Base-by-base conservation (phyloP, 371 early-diverging fungal genomes). In the Gilbertella persicaria region DNA sequence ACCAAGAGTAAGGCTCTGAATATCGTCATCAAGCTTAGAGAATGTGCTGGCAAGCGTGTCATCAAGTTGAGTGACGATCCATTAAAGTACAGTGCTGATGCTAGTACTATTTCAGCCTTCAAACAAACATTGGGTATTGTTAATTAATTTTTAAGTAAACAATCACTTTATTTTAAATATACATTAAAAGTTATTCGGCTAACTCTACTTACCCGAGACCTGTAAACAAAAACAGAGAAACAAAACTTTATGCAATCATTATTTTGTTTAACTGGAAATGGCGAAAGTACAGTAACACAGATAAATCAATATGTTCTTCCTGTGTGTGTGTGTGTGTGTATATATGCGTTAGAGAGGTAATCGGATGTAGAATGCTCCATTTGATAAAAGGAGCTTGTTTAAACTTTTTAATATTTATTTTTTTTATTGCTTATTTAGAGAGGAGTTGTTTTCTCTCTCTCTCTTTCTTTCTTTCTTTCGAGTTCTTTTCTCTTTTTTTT, bases 41-140 rank as follows among this genome's bases (percentile, higher is more conserved):
- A 70, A 28, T 86, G 87, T 58, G 61, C 75, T 10, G 85, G 73
- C 7, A 77, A 63, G 21, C 76, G 73, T 13, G 88, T 89, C 20
- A 79, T 89, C 58, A 91, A 91, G 59, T 70, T 91, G 28, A 87
- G 88, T 49, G 91, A 91, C 40, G 88, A 85, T 40, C 62, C 59
- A 12, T 60, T 79, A 39, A 91, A 91, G 55, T 72, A 84, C 42
- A 82, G 83, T 13, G 90, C 90, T 3, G 78, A 83, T 46, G 37
- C 51, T 5, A 74, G 57, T 9, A 74, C 82, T 0, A 72, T 90
- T 3, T 23, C 63, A 7, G 64, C 70, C 16, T 81, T 85, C 8
- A 77, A 78, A 55, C 26, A 50, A 4, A 45, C 62, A 35, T 36
- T 78, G 20, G 71, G 71, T 10, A 70, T 78, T 20, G 14, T 13